Conservation (phyloP, 2,329 filamentous ascomycete species). For the Curvularia hawaiiensis region DNA sequence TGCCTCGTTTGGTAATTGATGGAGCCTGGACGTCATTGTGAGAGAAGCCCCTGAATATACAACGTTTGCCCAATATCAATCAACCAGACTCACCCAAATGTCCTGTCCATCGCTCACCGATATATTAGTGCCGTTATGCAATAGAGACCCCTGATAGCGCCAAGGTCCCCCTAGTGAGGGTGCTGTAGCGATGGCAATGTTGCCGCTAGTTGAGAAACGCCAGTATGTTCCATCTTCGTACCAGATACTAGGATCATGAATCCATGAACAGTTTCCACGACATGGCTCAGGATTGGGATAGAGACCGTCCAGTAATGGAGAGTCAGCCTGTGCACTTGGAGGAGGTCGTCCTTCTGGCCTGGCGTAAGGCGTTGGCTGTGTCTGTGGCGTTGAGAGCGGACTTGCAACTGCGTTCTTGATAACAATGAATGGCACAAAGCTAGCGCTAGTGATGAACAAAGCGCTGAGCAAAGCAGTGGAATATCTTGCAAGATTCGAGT, state of each 20-base stretch:
- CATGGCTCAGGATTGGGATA: constrained; percentile 46
- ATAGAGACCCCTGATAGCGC: constrained; percentile 51
- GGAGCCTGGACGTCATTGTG: constrained; percentile 57
- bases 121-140: constrained; percentile 51
- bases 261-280: constrained; percentile 46
- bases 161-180: constrained; percentile 54
- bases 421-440: constrained; percentile 20
- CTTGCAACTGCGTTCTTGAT: constrained; percentile 8
- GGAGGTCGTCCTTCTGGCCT: neutral
- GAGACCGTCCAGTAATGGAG: constrained; percentile 1
- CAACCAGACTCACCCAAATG: constrained; percentile 50
- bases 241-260: constrained; percentile 55
- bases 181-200: constrained; percentile 54
- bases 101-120: constrained; percentile 50
- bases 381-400: neutral
- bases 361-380: neutral
- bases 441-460: constrained; percentile 18
- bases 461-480: constrained; percentile 17
- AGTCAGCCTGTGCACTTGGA: constrained; percentile 6
- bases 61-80: neutral
- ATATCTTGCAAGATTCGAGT: constrained; percentile 9
- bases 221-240: constrained; percentile 54
- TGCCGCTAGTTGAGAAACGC: constrained; percentile 56
- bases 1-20: constrained; percentile 61
- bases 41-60: neutral